These are phyloP conservation scores for Suaeda aralocaspica DNA, from an alignment of 148 eudicot species.

Conservation along the genomic window DNA sequence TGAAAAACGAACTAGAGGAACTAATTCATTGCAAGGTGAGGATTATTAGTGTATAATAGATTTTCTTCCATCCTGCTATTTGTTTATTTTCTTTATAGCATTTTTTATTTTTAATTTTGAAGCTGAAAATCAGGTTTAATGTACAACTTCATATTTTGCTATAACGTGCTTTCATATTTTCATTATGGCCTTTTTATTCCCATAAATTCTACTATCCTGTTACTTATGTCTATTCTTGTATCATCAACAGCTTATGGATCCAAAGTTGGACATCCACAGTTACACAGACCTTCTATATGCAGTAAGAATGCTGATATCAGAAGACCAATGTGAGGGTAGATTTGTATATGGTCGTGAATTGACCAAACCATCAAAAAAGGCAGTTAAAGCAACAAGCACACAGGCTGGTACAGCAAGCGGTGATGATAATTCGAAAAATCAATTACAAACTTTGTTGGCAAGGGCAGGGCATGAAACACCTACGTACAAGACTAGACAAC, in stretches of 20 bases:
- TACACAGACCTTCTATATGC: constrained; percentile 60
- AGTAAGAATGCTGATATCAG: constrained; percentile 62
- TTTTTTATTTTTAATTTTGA: neutral
- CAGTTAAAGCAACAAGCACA: constrained; percentile 27
- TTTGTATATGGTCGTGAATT: constrained; percentile 77
- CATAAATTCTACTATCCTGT: neutral
- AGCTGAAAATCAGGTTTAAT: too few relatives aligned
- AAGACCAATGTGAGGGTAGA: constrained; percentile 81
- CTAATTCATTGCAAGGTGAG: constrained; percentile 70
- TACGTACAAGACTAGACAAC: constrained; percentile 61
- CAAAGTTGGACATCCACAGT: constrained; percentile 44
- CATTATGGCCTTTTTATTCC: too few relatives aligned
- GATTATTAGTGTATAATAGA: neutral
- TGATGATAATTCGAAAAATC: constrained; percentile 67
- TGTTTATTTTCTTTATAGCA: neutral
- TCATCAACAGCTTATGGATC: constrained; percentile 56
- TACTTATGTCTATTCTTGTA: neutral
- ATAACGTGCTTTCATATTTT: too few relatives aligned
- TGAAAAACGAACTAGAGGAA: constrained; percentile 75
- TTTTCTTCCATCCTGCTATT: neutral
- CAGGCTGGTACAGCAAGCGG: constrained; percentile 26
- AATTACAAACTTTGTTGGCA: constrained; percentile 73
- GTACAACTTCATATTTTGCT: too few relatives aligned
- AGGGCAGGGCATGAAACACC: constrained; percentile 83
- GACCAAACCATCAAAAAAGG: constrained; percentile 43